Base-by-base conservation (phyloP, 306 rosid species). In the Prunus davidiana region DNA sequence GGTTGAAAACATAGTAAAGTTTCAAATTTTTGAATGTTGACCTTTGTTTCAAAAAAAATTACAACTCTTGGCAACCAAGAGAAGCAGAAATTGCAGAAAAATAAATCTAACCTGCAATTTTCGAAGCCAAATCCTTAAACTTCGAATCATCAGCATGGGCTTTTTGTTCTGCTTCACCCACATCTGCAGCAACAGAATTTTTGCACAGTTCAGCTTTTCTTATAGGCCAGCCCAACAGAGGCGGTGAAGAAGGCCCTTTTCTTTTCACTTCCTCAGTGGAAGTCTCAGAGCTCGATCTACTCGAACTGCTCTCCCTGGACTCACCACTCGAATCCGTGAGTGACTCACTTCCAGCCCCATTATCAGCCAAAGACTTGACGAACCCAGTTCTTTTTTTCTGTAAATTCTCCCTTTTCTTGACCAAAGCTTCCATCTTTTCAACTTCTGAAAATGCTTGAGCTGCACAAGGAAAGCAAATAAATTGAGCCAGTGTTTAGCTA, bases 141-240 rank as follows among this genome's bases (percentile, higher is more conserved):
- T 86, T 86, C 0, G 87, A 20, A 38, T 76, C 88, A 30, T 74
- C 86, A 78, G 67, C 77, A 66, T 54, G 78, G 24, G 87, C 18
- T 3, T 80, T 80, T 30, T 82, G 80, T 24, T 81, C 92, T 67
- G 75, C 69, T 74, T 69, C 80, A 60, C 67, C 69, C 28, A 41
- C 57, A 78, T 79, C 88, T 72, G 87, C 88, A 76, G 87, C 87
- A 77, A 65, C 80, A 1, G 73, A 77, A 71, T 83, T 79, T 60
- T 84, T 88, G 72, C 91, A 72, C 12, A 89, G 64, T 6, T 91
- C 86, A 66, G 97, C 96, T 74, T 93, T 88, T 38, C 90, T 91
- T 69, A 95, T 95, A 46, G 98, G 98, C 98, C 98, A 95, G 22
- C 97, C 97, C 79, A 95, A 87, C 72, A 85, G 90, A 28, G 91